Percentiles rank a stretch among this genome's conserved stretches.
phyloP scores from a whole-genome alignment of 1,284 basidiomycete genomes.

The Coriolopsis trogii region DNA sequence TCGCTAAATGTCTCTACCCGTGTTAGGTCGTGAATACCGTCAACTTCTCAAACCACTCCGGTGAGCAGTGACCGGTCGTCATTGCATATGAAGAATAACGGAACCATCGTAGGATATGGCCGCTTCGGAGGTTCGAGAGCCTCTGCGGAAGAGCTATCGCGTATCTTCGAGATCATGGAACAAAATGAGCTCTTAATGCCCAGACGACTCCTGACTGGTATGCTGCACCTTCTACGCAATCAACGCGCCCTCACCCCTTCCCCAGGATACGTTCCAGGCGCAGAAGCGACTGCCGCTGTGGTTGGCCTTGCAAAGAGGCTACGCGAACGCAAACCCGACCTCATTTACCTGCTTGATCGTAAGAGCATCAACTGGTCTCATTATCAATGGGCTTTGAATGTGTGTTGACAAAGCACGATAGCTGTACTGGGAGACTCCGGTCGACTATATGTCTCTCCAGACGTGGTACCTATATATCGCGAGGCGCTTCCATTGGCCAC shows the following conservation, averaged over 20 bases:
- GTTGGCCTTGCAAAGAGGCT: conserved; percentile 65
- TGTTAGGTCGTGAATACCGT: conserved; percentile 93
- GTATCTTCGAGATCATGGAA: conserved; percentile 71
- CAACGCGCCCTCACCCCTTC: too few species aligned
- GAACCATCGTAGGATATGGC: conserved; percentile 79
- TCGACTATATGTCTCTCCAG: conserved; percentile 83
- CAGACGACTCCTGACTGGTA: conserved; percentile 73
- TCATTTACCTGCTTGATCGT: conserved; percentile 93
- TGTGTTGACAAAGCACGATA: conserved; percentile 30
- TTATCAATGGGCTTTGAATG: background rate
- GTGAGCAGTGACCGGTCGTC: too few species aligned
- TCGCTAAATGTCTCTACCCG: conserved; percentile 18
- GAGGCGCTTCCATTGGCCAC: conserved; percentile 80
- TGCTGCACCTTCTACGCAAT: too few species aligned
- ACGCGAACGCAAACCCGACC: conserved; percentile 53
- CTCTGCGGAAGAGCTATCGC: conserved; percentile 65
- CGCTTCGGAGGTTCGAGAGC: conserved; percentile 76
- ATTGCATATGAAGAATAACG: too few species aligned
- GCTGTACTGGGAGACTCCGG: conserved; percentile 92
- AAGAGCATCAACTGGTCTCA: conserved; percentile 34
- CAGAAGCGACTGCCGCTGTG: conserved; percentile 76
- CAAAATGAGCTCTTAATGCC: conserved; percentile 69
- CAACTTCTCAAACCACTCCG: conserved; percentile 94
- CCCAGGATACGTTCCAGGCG: conserved; percentile 91
- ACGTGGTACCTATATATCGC: conserved; percentile 90